Conservation (phyloP, 1,284 basidiomycete species). For the Ustilago vetiveriae region DNA sequence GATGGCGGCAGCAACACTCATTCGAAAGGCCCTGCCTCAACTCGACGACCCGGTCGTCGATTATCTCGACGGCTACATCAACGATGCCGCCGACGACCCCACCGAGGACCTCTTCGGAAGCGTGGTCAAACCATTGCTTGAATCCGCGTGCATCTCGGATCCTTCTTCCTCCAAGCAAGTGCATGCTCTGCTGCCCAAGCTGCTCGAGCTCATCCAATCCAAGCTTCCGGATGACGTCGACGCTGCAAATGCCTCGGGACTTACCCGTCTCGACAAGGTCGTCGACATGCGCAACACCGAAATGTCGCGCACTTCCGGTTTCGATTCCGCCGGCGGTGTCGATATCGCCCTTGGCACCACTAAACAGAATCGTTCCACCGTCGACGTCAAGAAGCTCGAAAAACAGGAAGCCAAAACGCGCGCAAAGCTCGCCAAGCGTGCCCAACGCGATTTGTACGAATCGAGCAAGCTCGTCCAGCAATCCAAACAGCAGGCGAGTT, state of each 20-base stretch:
- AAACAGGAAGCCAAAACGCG: slow-evolving; percentile 98
- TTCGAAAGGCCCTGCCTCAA: slow-evolving; percentile 80
- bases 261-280: slow-evolving; percentile 79
- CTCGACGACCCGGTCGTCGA: slow-evolving; percentile 92
- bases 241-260: slow-evolving; percentile 69
- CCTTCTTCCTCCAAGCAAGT: slow-evolving; percentile 48
- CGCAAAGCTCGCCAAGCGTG: slow-evolving; percentile 96
- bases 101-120: slow-evolving; percentile 56
- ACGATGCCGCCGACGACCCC: slow-evolving; percentile 77
- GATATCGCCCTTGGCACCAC: slow-evolving; percentile 90
- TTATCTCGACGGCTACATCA: slow-evolving; percentile 88
- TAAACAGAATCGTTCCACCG: slow-evolving; percentile 92
- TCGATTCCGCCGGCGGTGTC: slow-evolving; percentile 64
- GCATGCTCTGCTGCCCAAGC: slow-evolving; percentile 46
- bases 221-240: slow-evolving; percentile 46
- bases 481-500: slow-evolving; percentile 89
- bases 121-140: slow-evolving; percentile 62
- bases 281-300: slow-evolving; percentile 88
- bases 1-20: slow-evolving; percentile 75
- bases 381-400: slow-evolving; percentile 97
- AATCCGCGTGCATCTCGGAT: slow-evolving; percentile 59
- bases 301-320: slow-evolving; percentile 63
- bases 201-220: slow-evolving; percentile 55
- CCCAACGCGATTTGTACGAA: slow-evolving; percentile 84
- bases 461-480: slow-evolving; percentile 94